Percentiles rank a stretch among this genome's conserved stretches.
These are phyloP conservation scores for Aspergillus sp. DNA, from an alignment of 2,329 filamentous ascomycete genomes.

Conservation along the genomic window DNA sequence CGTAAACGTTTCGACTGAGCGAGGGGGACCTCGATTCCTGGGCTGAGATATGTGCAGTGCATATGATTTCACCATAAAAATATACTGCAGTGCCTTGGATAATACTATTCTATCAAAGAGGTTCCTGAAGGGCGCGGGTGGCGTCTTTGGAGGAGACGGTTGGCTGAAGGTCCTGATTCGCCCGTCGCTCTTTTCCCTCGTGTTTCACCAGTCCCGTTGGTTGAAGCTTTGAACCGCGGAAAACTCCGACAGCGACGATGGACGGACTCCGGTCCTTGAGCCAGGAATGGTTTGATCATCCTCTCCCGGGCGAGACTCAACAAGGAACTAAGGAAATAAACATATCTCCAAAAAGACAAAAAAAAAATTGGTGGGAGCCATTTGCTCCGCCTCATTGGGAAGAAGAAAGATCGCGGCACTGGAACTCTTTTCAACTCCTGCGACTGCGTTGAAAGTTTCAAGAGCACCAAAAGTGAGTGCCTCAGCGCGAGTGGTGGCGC, in stretches of 20 bases:
- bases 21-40: background rate
- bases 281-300: background rate
- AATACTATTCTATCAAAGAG: background rate
- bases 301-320: too few species aligned
- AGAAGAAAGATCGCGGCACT: too few species aligned
- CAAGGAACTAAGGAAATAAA: too few species aligned
- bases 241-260: background rate
- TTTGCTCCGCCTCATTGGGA: too few species aligned
- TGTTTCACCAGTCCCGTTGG: constrained; percentile 1
- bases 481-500: background rate
- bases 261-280: too few species aligned
- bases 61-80: background rate
- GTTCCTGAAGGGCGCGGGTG: background rate
- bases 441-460: background rate
- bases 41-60: background rate
- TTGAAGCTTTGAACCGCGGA: constrained; percentile 3
- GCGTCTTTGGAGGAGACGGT: background rate
- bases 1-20: background rate
- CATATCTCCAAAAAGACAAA: too few species aligned
- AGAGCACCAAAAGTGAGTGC: background rate
- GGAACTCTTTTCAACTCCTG: background rate
- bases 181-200: background rate
- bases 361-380: too few species aligned
- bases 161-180: constrained; percentile 1
- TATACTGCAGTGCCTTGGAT: background rate